Base-by-base conservation (phyloP, 345 rosid genomes). In the Aurinia saxatilis region DNA sequence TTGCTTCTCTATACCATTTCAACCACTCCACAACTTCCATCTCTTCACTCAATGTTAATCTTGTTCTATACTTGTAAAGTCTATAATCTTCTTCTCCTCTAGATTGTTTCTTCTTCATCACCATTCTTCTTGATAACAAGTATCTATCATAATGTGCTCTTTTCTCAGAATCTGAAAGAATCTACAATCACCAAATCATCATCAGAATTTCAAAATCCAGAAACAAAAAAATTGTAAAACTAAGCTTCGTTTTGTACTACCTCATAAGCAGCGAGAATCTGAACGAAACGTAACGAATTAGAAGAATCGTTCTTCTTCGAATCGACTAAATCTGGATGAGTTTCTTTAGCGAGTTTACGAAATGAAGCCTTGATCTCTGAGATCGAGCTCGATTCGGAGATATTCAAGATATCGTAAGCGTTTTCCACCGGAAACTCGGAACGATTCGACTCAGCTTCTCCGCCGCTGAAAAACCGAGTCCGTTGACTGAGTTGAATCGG, bases 11-110 rank as follows among this genome's bases (percentile, higher is more conserved):
- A 63, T 92, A 92, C 91, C 93, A 83, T 67, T 79, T 89, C 36
- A 92, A 62, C 96, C 96, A 89, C 59, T 92, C 95, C 63, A 87
- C 98, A 37, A 87, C 95, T 80, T 89, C 98, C 91, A 92, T 85
- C 57, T 83, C 73, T 63, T 76, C 71, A 63, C 58, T 56, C 42
- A 60, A 35, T 38, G 74, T 71, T 53, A 68, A 71, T 27, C 66
- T 55, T 3, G 81, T 72, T 45, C 75, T 73, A 67, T 82, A 82
- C 50, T 23, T 61, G 63, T 74, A 40, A 44, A 76, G 58, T 11
- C 39, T 72, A 8, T 82, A 80, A 35, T 59, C 82, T 54, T 73
- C 75, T 47, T 59, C 82, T 54, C 72, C 75, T 47, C 56, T 74
- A 59, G 79, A 66, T 8, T 72, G 66, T 47, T 79, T 82, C 66